Percentiles rank a stretch among this genome's conserved stretches.
These are phyloP conservation scores for Hydrangea macrophylla DNA, from an alignment of 148 eudicot genomes.

Conservation along the genomic window DNA sequence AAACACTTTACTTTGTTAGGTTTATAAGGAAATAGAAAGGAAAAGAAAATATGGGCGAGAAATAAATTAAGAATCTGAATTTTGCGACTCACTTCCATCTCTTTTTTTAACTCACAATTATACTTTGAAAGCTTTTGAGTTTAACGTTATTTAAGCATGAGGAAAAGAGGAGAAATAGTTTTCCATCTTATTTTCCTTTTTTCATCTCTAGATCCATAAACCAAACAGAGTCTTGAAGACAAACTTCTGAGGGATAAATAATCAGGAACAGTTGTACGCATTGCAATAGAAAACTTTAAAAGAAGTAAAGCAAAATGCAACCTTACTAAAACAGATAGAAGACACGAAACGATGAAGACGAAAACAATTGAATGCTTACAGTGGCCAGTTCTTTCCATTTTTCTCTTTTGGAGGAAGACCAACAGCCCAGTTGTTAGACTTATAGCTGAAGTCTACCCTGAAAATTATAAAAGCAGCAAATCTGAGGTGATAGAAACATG, in stretches of 20 bases:
- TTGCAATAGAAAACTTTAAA: background rate
- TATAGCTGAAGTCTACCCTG: slow-evolving; percentile 95
- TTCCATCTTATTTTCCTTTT: no score
- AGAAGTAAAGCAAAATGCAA: background rate
- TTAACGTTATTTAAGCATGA: no score
- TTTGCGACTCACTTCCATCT: no score
- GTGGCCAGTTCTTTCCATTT: slow-evolving; percentile 77
- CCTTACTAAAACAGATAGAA: background rate
- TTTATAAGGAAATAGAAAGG: no score
- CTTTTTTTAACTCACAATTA: no score
- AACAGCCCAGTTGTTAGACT: slow-evolving; percentile 87
- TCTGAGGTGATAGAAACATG: slow-evolving; percentile 1
- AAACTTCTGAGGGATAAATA: background rate
- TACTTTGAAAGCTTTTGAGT: no score
- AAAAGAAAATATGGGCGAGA: no score
- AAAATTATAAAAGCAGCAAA: slow-evolving; percentile 9
- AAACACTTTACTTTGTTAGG: no score
- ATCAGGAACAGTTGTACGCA: background rate
- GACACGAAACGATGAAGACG: background rate
- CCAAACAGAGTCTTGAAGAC: background rate
- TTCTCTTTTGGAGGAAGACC: slow-evolving; percentile 91
- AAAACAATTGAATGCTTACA: slow-evolving; percentile 48
- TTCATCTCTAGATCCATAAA: no score
- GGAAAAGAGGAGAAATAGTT: no score
- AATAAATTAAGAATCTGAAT: no score